Evolutionary conservation across 2,329 filamentous ascomycete genomes (phyloP).

Genomic region (Ustilaginoidea virens): DNA sequence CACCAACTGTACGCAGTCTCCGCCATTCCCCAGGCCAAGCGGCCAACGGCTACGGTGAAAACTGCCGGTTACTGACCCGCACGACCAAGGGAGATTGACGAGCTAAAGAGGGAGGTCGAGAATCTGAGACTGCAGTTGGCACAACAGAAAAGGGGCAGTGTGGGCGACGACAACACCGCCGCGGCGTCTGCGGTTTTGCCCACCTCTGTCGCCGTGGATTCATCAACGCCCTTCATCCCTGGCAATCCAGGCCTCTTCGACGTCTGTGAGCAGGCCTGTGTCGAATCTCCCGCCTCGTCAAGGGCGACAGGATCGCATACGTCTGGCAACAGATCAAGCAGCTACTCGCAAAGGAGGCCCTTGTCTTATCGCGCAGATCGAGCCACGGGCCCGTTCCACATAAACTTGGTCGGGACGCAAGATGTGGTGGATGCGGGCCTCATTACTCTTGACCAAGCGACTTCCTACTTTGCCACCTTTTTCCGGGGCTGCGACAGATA

Average conservation of each 20-base stretch:
- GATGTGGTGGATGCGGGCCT: conserved; percentile 11
- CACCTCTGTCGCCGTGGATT: too few species aligned
- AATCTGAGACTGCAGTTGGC: too few species aligned
- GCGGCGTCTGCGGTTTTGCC: too few species aligned
- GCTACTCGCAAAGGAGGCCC: not conserved
- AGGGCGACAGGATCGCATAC: not conserved
- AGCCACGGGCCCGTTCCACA: not conserved
- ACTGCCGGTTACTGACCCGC: too few species aligned
- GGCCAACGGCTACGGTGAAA: too few species aligned
- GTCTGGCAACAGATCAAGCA: not conserved
- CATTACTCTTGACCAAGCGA: conserved; percentile 9
- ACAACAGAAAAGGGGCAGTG: too few species aligned
- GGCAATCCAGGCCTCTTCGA: too few species aligned
- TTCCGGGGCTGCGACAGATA: conserved; percentile 14
- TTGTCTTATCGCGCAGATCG: not conserved
- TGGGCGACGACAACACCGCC: too few species aligned
- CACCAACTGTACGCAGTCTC: conserved; percentile 9
- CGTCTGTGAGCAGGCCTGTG: too few species aligned
- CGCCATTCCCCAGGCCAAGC: too few species aligned
- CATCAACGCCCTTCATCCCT: too few species aligned
- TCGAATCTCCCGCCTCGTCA: conserved; percentile 1
- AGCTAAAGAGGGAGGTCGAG: not conserved
- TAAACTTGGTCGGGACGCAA: conserved; percentile 2
- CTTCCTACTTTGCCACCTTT: conserved; percentile 10
- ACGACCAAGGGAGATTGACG: not conserved